Percentiles rank a stretch among this genome's conserved stretches.
Conservation (phyloP, 176 grass and related monocot genomes). For the Dendrocalamus sinicus region DNA sequence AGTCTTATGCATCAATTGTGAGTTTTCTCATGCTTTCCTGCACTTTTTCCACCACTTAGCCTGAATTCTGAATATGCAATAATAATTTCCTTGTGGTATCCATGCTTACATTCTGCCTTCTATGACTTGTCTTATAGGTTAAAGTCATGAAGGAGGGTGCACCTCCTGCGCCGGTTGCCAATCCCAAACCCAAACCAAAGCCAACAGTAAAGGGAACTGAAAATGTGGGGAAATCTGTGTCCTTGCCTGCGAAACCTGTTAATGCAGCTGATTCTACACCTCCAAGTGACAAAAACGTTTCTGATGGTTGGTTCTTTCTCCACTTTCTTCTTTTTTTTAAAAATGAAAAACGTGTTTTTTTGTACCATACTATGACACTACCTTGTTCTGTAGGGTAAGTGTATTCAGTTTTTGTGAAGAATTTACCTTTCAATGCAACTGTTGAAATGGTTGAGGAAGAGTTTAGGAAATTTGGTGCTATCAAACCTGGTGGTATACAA, state of each 20-base stretch:
- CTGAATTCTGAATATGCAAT: not conserved
- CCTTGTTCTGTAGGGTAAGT: constrained; percentile 52
- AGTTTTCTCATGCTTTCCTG: constrained; percentile 46
- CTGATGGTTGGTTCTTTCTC: constrained; percentile 50
- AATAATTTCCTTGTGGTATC: not conserved
- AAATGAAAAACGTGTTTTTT: not conserved
- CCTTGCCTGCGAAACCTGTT: constrained; percentile 37
- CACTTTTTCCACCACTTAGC: not conserved
- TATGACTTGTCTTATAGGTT: constrained; percentile 36
- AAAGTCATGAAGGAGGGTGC: constrained; percentile 57
- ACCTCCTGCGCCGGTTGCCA: constrained; percentile 35
- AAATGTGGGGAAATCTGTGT: constrained; percentile 57
- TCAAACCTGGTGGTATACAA: constrained; percentile 85
- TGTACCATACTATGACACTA: constrained; percentile 10
- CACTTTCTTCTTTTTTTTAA: not conserved
- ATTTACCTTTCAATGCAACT: constrained; percentile 71
- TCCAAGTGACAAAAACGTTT: constrained; percentile 41
- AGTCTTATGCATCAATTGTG: constrained; percentile 85
- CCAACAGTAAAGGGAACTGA: constrained; percentile 33
- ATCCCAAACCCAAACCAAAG: constrained; percentile 48
- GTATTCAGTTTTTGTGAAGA: constrained; percentile 78
- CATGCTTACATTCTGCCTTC: not conserved
- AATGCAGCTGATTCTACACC: constrained; percentile 36
- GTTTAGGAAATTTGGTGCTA: constrained; percentile 78
- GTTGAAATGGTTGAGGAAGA: constrained; percentile 63